Base-by-base conservation (phyloP, 352 stramenopile genomes). In the Plasmopara muralis region DNA sequence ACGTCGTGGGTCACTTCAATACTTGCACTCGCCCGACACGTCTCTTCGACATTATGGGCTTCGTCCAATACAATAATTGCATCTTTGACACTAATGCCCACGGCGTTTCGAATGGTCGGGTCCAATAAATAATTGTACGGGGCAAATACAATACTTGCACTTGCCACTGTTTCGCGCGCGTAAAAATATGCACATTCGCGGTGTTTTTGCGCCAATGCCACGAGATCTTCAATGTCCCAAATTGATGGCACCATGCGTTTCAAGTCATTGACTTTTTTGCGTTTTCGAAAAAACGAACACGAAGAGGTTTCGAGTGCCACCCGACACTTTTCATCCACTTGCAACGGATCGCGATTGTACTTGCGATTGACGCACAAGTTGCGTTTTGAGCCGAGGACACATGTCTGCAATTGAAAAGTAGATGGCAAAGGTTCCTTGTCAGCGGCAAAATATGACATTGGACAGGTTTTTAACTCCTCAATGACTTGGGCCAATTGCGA, bases 121-220 rank as follows among this genome's bases (percentile, higher is more conserved):
- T 93, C 73, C 34, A 95, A 55, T 28, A 95, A 50, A 56, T 95
- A 95, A 55, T 92, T 95, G 67, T 95, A 95, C n/a, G 85, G 85
- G 31, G 76, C 87, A 43, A 95, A 93, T 9, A 93, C 69, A 34
- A 94, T 85, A 43, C 90, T 76, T 1, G 85, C 85, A 13, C 75
- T 53, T 14, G 64, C 63, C 10, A 89, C 41, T 33, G 62, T 60
- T 71, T 78, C 38, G 48, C 76, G 25, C 43, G 83, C 44, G 48
- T 83, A 69, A 51, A 86, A 95, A 60, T 85, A 95, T 4, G 77
- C 81, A 43, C 85, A 95, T 56, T 91, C 85, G 7, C 73, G 71
- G 43, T 89, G 72, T 29, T 84, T 74, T 58, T 92, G 85, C 16
- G 73, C 77, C 7, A 91, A 57, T 34, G 60, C 60, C 6, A 90